phyloP scores from a whole-genome alignment of 257 asterid species.

The Verbascum thapsus region DNA sequence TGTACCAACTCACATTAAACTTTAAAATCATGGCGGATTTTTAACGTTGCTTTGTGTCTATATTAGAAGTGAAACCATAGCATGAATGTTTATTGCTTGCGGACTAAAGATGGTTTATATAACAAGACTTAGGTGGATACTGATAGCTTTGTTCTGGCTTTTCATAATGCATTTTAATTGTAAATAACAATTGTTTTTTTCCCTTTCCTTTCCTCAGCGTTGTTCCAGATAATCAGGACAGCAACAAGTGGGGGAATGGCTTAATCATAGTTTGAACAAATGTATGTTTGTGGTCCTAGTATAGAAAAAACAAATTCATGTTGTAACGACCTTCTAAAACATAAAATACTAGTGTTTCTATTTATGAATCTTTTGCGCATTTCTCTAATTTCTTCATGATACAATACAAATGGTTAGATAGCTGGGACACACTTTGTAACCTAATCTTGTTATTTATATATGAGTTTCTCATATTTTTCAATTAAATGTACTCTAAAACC shows the following conservation, averaged over 20 bases:
- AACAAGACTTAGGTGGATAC: neutral
- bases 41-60: neutral
- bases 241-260: constrained; percentile 48
- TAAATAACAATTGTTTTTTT: neutral
- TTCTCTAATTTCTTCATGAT: neutral
- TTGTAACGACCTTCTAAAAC: constrained; percentile 11
- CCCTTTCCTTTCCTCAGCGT: constrained; percentile 34
- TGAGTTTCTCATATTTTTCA: too few species aligned
- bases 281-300: constrained; percentile 11
- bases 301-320: constrained; percentile 14
- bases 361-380: neutral
- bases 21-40: neutral
- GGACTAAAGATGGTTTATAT: neutral
- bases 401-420: too few species aligned
- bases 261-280: constrained; percentile 1
- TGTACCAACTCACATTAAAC: too few species aligned
- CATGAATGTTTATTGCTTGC: neutral
- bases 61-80: neutral
- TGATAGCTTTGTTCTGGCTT: neutral
- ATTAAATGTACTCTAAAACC: too few species aligned
- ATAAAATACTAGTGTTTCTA: neutral
- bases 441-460: too few species aligned
- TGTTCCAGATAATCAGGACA: constrained; percentile 48
- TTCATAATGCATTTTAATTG: neutral
- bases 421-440: too few species aligned